Base-by-base conservation (phyloP, 1,284 basidiomycete genomes). In the Irpex lacteus region DNA sequence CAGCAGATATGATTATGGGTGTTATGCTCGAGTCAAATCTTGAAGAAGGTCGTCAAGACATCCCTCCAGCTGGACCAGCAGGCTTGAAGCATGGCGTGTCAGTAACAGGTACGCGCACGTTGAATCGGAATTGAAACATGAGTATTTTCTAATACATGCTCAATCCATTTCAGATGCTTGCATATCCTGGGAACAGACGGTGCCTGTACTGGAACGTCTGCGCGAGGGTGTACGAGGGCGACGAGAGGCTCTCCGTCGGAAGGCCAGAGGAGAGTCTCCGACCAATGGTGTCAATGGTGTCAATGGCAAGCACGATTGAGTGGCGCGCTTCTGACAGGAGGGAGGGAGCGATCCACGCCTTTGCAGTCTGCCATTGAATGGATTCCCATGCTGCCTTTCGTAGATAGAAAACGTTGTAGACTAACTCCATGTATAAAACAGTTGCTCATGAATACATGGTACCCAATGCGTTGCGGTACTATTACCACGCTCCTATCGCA, bases 21-120 rank as follows among this genome's bases (percentile, higher is more conserved):
- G 95, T 98, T 66, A 99, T 99, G 98, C 85, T 98, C 67, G 98
- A 99, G 78, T 94, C 91, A 58, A 97, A 99, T 77, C 83, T 98
- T 64, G 85, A 93, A 57, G 96, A 95, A 73, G 92, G 92, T 34
- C 87, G 92, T 49, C 96, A 98, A 77, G 89, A 94, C 70, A 92
- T 98, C 65, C 91, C 95, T 5, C 73, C 86, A 1, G 85, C 86
- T 49, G 95, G 95, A 1, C 90, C 90, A 1, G 78, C 84, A 4
- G 92, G 86, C 3, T 80, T 98, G 65, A 91, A 87, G 72, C 96
- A 96, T 76, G 96, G 96, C 56, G 91, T 94, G 73, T 93, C 90
- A 6, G 91, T 96, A 13, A 96, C 94, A 19, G 74, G 74, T 74
- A 52, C 36, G 71, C 65, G 13, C 32, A 18, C 44, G 18, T 36